Base-by-base conservation (phyloP, 1,284 basidiomycete genomes). In the Fomes fomentarius region DNA sequence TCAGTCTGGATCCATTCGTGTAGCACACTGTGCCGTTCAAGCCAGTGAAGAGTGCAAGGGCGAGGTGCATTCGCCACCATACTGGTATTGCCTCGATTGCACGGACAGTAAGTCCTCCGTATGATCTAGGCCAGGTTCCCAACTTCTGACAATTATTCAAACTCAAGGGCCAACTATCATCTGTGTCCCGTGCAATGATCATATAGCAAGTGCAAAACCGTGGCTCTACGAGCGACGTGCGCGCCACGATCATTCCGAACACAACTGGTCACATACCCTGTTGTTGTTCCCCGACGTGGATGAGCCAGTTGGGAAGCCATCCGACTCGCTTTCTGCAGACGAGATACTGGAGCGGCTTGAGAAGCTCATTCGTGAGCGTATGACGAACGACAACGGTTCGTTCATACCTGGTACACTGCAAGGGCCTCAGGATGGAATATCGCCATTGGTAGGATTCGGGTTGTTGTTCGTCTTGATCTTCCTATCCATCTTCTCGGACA, bases 241-340 rank as follows among this genome's bases (percentile, higher is more conserved):
- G 12, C 10, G 10, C 6, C 19, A 14, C 14, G 26, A 42, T 17
- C 7, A 24, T 4, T 33, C 35, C 17, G 25, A 3, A 4, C 54
- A 55, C 39, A 22, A 41, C n/a, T 55, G 54, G 54, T 42, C 48
- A 1, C 48, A 55, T 34, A 55, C 47, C 5, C 41, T 54, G 19
- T 24, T 54, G 8, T 45, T 22, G 11, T 17, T 46, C 11, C 39
- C 47, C 1, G 37, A n/a, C 4, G 6, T 39, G 10, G 24, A 15
- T 3, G 6, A 19, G 8, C 15, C 24, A 9, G 12, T 19, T 17
- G 22, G n/a, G 3, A 22, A 21, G 6, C n/a, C 21, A 9, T 8
- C 6, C 9, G 30, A 46, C 15, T 14, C 14, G n/a, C 31, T 12
- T 5, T 39, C 46, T 11, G 30, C 35, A 4, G 25, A 39, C 15